Conservation (phyloP, 345 rosid species). For the Gossypioides kirkii region DNA sequence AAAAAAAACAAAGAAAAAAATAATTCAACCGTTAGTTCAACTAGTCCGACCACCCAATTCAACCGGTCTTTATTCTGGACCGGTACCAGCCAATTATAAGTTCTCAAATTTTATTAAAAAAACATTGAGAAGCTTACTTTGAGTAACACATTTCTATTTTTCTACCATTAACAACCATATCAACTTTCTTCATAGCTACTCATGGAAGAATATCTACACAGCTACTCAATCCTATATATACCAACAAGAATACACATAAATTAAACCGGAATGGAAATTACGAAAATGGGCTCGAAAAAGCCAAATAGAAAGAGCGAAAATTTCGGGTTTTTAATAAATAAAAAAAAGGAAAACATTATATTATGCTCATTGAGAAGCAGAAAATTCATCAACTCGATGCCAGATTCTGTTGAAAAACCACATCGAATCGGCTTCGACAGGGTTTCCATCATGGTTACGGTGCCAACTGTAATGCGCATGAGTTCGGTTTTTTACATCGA, state of each 20-base stretch:
- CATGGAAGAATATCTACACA: background rate
- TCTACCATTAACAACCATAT: background rate
- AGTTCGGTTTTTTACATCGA: constrained; percentile 73
- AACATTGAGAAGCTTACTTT: background rate
- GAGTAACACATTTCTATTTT: background rate
- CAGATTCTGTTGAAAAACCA: constrained; percentile 79
- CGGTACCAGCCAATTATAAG: no score
- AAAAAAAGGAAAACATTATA: background rate
- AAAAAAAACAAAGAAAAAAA: no score
- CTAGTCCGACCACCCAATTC: no score
- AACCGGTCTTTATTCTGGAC: no score
- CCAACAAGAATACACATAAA: background rate
- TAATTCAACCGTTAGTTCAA: no score
- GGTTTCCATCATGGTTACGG: constrained; percentile 78
- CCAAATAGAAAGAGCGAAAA: background rate
- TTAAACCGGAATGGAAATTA: background rate
- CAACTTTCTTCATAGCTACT: background rate
- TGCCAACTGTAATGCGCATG: constrained; percentile 85
- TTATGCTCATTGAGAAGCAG: constrained; percentile 10
- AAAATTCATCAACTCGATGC: constrained; percentile 54
- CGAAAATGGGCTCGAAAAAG: no score
- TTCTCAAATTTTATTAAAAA: no score
- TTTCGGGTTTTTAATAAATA: background rate
- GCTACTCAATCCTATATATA: background rate
- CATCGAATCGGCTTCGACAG: constrained; percentile 76